These are phyloP conservation scores for Penicillium sp. DNA, from an alignment of 2,329 filamentous ascomycete species.

Conservation along the genomic window DNA sequence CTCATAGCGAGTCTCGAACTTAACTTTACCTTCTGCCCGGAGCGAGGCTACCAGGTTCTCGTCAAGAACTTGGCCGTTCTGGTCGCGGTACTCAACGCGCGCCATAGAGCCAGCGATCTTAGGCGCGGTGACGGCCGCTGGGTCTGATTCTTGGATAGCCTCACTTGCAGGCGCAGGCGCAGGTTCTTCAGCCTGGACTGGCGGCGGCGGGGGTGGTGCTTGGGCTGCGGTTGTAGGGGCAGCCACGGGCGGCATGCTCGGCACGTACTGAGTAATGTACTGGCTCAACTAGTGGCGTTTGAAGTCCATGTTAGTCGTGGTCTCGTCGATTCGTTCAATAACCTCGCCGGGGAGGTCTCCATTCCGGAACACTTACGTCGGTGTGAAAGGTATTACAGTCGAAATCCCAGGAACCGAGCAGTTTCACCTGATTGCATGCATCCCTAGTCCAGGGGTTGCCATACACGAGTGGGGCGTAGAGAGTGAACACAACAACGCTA, in stretches of 20 bases:
- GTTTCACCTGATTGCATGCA: constrained; percentile 82
- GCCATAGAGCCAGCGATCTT: constrained; percentile 62
- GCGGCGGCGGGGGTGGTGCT: constrained; percentile 12
- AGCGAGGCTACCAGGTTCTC: constrained; percentile 79
- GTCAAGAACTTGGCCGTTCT: constrained; percentile 84
- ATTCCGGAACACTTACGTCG: constrained; percentile 64
- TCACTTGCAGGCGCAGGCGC: constrained; percentile 8
- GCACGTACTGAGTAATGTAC: constrained; percentile 35
- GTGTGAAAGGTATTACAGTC: constrained; percentile 93
- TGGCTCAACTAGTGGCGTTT: constrained; percentile 34
- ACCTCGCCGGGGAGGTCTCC: constrained; percentile 29
- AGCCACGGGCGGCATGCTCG: constrained; percentile 11
- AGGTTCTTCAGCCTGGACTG: constrained; percentile 19
- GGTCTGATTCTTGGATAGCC: constrained; percentile 17
- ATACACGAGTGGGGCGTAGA: constrained; percentile 89
- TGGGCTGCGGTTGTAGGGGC: constrained; percentile 24
- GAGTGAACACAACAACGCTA: constrained; percentile 70
- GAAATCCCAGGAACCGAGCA: constrained; percentile 91
- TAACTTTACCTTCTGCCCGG: constrained; percentile 74
- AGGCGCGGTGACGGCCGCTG: constrained; percentile 19
- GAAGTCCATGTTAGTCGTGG: constrained; percentile 24
- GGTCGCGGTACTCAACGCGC: constrained; percentile 89
- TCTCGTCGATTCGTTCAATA: constrained; percentile 17
- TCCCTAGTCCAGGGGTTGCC: constrained; percentile 90
- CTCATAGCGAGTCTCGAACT: constrained; percentile 93